Percentiles rank a stretch among this genome's conserved stretches.
Conservation (phyloP, 164 flowering plant genomes). For the Vitis labrusca region DNA sequence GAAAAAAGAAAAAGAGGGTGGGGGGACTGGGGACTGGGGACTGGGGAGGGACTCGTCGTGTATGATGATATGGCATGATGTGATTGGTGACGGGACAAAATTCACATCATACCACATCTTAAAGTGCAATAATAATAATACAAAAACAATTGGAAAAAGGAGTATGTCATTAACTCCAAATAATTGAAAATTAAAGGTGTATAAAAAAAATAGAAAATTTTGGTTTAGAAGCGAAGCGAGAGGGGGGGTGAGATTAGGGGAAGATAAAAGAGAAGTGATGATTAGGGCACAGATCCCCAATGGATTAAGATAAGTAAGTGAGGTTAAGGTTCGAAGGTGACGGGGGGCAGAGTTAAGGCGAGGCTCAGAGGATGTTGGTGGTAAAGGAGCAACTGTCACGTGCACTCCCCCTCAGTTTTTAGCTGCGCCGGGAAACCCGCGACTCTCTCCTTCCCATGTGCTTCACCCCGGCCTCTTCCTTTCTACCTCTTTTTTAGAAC, state of each 20-base stretch:
- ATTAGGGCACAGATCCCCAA: slow-evolving; percentile 58
- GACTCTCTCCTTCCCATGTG: slow-evolving; percentile 5
- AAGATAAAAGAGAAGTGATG: slow-evolving; percentile 19
- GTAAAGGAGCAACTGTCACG: slow-evolving; percentile 40
- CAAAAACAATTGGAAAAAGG: too few species aligned
- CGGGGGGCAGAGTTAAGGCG: too few species aligned
- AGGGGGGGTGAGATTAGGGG: neutral
- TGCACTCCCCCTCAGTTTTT: slow-evolving; percentile 15
- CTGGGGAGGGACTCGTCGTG: too few species aligned
- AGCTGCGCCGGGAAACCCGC: slow-evolving; percentile 39
- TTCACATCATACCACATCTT: too few species aligned
- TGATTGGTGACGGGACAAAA: too few species aligned
- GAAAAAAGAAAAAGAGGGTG: too few species aligned
- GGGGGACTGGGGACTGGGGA: too few species aligned
- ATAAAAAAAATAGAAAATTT: neutral
- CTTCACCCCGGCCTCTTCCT: neutral
- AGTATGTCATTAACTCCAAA: too few species aligned
- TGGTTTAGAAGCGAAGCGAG: neutral
- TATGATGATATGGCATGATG: too few species aligned
- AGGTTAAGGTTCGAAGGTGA: too few species aligned
- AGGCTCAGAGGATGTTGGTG: slow-evolving; percentile 29
- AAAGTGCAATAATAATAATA: too few species aligned
- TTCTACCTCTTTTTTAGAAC: neutral
- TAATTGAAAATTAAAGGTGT: too few species aligned
- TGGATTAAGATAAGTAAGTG: slow-evolving; percentile 5